Evolutionary conservation across 2,329 filamentous ascomycete species (phyloP).

Genomic region (Penicillium sp.): DNA sequence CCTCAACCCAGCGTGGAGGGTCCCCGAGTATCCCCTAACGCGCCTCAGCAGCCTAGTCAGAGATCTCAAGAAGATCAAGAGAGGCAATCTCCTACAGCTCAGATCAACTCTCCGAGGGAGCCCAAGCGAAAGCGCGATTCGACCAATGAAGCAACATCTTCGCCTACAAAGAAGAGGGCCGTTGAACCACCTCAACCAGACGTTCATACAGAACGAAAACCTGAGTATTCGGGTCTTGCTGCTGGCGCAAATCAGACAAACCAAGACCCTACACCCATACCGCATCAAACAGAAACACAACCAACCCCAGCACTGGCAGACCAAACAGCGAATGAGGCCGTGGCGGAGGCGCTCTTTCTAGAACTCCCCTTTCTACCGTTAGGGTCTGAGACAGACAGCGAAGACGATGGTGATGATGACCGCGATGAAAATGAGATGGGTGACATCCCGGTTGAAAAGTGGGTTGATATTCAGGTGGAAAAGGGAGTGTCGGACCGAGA

Average conservation of each 20-base stretch:
- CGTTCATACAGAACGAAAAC: no score
- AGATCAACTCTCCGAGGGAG: not conserved
- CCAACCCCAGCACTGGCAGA: not conserved
- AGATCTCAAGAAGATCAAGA: no score
- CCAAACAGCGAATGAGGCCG: not conserved
- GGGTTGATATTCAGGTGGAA: slow-evolving; percentile 36
- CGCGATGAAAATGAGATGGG: slow-evolving; percentile 23
- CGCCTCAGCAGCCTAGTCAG: not conserved
- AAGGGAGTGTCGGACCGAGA: slow-evolving; percentile 27
- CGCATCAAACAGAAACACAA: not conserved
- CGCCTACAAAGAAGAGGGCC: slow-evolving; percentile 11
- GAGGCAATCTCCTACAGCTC: no score
- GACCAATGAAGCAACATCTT: not conserved
- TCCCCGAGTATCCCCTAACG: not conserved
- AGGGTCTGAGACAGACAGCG: slow-evolving; percentile 22
- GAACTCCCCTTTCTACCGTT: slow-evolving; percentile 30
- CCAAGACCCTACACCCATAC: not conserved
- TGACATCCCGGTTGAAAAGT: slow-evolving; percentile 29
- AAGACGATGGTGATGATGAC: slow-evolving; percentile 32
- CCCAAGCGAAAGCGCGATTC: slow-evolving; percentile 24
- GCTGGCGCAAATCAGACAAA: not conserved
- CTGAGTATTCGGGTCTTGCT: no score
- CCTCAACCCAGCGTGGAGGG: no score
- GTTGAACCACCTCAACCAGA: slow-evolving; percentile 1
- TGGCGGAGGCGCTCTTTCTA: slow-evolving; percentile 19